A percentile compares a stretch with the other conserved stretches of the same genome.
phyloP scores from a whole-genome alignment of 106 monocot genomes.

The Apostasia shenzhenica region DNA sequence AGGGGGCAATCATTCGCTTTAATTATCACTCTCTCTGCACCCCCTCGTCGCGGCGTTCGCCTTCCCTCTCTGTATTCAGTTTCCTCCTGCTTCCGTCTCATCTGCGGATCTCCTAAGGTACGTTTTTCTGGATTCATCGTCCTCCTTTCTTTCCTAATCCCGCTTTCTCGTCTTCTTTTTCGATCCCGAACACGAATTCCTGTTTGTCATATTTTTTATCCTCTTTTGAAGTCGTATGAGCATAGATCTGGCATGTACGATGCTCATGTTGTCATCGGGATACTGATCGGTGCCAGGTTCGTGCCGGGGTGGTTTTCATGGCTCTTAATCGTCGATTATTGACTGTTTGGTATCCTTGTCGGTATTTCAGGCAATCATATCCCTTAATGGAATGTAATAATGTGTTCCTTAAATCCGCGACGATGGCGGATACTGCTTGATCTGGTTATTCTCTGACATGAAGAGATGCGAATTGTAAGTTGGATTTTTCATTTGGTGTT shows the following conservation, averaged over 20 bases:
- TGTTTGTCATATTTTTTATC: not conserved
- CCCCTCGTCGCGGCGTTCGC: not conserved
- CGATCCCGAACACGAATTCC: not conserved
- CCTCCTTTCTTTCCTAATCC: not conserved
- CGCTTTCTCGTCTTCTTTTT: not conserved
- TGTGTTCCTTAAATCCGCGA: not conserved
- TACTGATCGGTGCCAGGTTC: not conserved
- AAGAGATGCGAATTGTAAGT: not conserved
- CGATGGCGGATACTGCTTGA: not conserved
- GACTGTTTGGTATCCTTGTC: not conserved
- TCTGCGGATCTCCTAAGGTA: conserved; percentile 8
- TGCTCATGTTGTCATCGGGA: not conserved
- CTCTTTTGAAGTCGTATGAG: not conserved
- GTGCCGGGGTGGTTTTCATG: not conserved
- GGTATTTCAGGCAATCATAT: not conserved
- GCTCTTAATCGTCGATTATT: not conserved
- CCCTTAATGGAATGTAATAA: not conserved
- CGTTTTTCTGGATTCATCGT: not conserved
- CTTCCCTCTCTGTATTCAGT: not conserved
- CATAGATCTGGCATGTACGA: not conserved
- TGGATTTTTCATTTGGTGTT: not conserved
- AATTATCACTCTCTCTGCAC: not conserved
- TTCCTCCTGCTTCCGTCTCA: not conserved
- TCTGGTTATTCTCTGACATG: not conserved
- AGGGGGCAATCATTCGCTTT: conserved; percentile 2